These are phyloP conservation scores for Cucumis hystrix DNA, from an alignment of 306 rosid species.

Conservation along the genomic window DNA sequence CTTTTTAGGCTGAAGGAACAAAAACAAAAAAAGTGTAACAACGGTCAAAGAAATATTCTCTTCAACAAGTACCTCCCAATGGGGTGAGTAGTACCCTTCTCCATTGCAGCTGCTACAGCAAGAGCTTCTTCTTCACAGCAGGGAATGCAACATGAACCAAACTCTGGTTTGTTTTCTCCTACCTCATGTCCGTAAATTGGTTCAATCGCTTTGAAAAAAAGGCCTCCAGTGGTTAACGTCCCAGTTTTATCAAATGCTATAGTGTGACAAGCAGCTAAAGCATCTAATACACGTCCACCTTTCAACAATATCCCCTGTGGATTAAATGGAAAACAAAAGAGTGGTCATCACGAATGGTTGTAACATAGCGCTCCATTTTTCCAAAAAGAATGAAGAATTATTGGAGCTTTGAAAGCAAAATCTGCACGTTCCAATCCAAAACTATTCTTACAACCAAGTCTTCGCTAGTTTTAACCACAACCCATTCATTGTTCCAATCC, in stretches of 20 bases:
- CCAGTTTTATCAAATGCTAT: constrained; percentile 98
- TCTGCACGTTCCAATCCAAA: neutral
- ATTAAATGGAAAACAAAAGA: constrained; percentile 6
- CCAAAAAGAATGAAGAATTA: neutral
- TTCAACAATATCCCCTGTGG: constrained; percentile 82
- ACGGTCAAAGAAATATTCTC: constrained; percentile 4
- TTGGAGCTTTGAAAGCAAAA: neutral
- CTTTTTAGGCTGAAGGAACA: neutral
- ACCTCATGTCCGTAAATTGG: constrained; percentile 73
- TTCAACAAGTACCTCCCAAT: constrained; percentile 64
- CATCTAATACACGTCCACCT: constrained; percentile 92
- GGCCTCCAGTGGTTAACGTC: constrained; percentile 87
- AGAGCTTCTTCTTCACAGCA: constrained; percentile 94
- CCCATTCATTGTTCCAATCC: too few species aligned
- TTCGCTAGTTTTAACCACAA: too few species aligned
- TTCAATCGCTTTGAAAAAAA: constrained; percentile 83
- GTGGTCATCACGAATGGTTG: neutral
- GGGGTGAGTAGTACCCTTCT: constrained; percentile 95
- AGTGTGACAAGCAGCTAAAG: constrained; percentile 83
- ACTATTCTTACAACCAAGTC: too few species aligned
- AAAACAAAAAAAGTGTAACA: constrained; percentile 2
- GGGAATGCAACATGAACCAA: constrained; percentile 66
- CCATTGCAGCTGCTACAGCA: constrained; percentile 98
- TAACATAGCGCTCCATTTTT: neutral
- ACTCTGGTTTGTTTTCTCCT: constrained; percentile 16